Base-by-base conservation (phyloP, 345 rosid genomes). In the Atalantia buxifolia region DNA sequence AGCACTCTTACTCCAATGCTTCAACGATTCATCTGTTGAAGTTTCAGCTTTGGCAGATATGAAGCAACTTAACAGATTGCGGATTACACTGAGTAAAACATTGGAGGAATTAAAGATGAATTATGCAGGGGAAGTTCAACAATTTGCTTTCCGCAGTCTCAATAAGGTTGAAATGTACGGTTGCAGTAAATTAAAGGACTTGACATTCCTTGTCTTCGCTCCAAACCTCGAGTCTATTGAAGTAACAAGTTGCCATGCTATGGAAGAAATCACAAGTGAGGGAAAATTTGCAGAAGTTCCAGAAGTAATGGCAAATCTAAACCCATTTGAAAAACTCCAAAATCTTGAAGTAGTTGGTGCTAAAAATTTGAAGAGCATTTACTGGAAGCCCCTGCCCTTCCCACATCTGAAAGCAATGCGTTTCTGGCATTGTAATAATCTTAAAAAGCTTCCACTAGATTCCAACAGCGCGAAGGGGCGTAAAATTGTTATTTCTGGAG, bases 291-390 rank as follows among this genome's bases (percentile, higher is more conserved):
- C 40, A 0, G 55, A 59, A 7, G 63, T 59, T 59, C 1, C 63
- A 22, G 63, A 59, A 3, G 45, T 40, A 1, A 40, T 4, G 16
- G 55, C 5, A 12, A 48, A 48, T 48, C 6, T 12, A 48, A 48
- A 48, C 0, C n/a, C 65, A 30, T 70, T 82, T 14, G 61, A 3
- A 6, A n/a, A 64, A n/a, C 79, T 78, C 0, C 28, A 75, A 22
- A 22, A 9, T 61, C 76, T 78, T 9, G 10, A 5, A 22, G 5
- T 78, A n/a, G 0, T 7, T 4, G 0, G 40, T 27, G 31, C 60
- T 78, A 12, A 73, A 38, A 19, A 73, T 9, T 8, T 81, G 71
- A 77, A 50, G 42, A 74, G 71, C 71, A 77, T 81, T 21, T 50
- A 68, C 38, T 18, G 35, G 6, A 13, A 12, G 4, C 33, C 76